Base-by-base conservation (phyloP, 148 eudicot species). In the Talinum fruticosum region DNA sequence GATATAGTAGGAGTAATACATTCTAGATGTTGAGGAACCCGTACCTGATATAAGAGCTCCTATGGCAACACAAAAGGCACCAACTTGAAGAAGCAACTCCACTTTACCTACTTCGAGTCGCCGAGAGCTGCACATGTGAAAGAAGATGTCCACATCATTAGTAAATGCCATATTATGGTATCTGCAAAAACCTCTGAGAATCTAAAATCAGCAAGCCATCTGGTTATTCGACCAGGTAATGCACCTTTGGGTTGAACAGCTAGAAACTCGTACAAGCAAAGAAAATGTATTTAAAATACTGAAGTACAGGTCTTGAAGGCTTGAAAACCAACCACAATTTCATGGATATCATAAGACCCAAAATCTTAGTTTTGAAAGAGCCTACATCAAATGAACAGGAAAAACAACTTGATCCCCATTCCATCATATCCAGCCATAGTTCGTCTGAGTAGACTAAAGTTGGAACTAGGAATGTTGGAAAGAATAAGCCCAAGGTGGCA, bases 61-160 rank as follows among this genome's bases (percentile, higher is more conserved):
- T 82, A 93, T 85, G 65, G 83, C 97, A 62, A 91, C 88, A 75
- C 92, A 96, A 79, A 96, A 96, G 72, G 99, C 85, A 69, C 97
- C 99, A 75, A 96, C 99, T 84, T 96, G 99, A 79, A 96, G 97
- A 67, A 93, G 93, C 85, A 96, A 85, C 82, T 96, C 99, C 83
- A 96, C 92, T 93, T 97, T 90, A 81, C 97, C 90, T 49, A 96
- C 97, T 87, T 96, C 97, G 64, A 96, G 93, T 83, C 99, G 89
- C 74, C 99, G 92, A 41, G 99, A 93, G 79, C 99, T 96, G 89
- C 38, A 74, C 26, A n/a, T n/a, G 54, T 77, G 65, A n/a, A 69
- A 65, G 73, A 66, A 35, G 33, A 65, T 26, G 34, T 29, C 59
- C 75, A 32, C 26, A 71, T 45, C 28, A 73, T 82, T 66, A 79